Base-by-base conservation (phyloP, 1,284 basidiomycete genomes). In the Sporisorium exsertum region DNA sequence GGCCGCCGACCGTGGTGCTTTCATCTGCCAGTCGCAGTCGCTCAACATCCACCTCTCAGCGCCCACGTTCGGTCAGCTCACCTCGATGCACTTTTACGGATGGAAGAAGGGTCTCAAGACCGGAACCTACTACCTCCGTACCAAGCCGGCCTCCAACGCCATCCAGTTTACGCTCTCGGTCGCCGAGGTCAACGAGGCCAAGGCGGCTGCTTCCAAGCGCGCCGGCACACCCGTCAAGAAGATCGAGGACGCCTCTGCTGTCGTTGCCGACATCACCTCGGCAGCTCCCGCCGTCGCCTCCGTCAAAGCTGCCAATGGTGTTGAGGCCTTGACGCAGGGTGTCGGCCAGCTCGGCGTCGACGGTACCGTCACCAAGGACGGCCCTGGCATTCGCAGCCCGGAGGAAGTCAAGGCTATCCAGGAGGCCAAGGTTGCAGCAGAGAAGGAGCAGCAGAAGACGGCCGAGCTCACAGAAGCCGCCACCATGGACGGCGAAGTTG, bases 91-190 rank as follows among this genome's bases (percentile, higher is more conserved):
- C 88, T 99, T 99, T 88, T 98, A 99, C 87, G 97, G 95, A 26
- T 99, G 96, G 97, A 97, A 97, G 90, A 94, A 94, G 87, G 97
- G 97, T 29, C 88, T 99, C 84, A 99, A 99, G 91, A 99, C 97
- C 0, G 97, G 84, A 47, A 78, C 80, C 40, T 88, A 89, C 88
- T 98, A 99, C 87, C 90, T 99, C 57, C 91, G 97, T 64, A 98
- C 97, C 47, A 90, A 93, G 60, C 94, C 97, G 2, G 94, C 95
- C 10, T 93, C 94, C 29, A 92, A 94, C 84, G 97, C 97, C 43
- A 95, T 97, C 87, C 95, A 99, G 88, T 99, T 99, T 88, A 99
- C 97, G 15, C 91, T 99, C 72, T 95, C 97, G 86, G 84, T 85
- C 43, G 84, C 92, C 91, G 86, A 90, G 60, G 89, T 95, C 73